Conservation (phyloP, 1,139 yeast genomes). For the Magnusiomyces suaveolens region DNA sequence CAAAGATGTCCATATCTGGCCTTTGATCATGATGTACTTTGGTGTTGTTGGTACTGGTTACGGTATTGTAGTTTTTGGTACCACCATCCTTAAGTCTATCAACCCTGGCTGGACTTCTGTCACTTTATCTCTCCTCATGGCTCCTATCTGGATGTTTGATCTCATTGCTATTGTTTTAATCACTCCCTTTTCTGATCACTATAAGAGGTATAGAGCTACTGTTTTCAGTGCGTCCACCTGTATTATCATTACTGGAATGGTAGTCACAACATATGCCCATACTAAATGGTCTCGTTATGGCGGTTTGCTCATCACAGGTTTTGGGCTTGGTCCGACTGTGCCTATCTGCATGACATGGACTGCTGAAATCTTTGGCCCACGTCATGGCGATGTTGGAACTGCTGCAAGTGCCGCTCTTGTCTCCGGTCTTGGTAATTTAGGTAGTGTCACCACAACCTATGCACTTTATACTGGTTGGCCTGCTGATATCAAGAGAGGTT, state of each 20-base stretch:
- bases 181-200: constrained; percentile 73
- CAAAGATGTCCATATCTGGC: constrained; percentile 64
- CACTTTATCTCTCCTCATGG: constrained; percentile 63
- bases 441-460: constrained; percentile 76
- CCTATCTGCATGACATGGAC: constrained; percentile 86
- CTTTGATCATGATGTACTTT: constrained; percentile 75
- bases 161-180: constrained; percentile 63
- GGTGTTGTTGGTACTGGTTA: constrained; percentile 87
- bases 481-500: constrained; percentile 53
- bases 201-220: constrained; percentile 46
- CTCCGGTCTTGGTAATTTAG: constrained; percentile 77
- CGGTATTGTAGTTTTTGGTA: constrained; percentile 78
- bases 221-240: constrained; percentile 53
- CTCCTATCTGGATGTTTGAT: constrained; percentile 87
- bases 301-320: constrained; percentile 72
- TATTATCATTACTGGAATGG: constrained; percentile 63
- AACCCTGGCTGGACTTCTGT: constrained; percentile 58
- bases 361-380: constrained; percentile 60
- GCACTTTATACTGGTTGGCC: constrained; percentile 88
- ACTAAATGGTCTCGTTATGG: constrained; percentile 71
- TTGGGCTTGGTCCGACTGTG: constrained; percentile 83
- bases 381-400: constrained; percentile 75
- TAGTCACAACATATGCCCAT: constrained; percentile 63
- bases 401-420: constrained; percentile 79
- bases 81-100: constrained; percentile 62